Base-by-base conservation (phyloP, 768 basidiomycete species). In the Amanita rubescens region DNA sequence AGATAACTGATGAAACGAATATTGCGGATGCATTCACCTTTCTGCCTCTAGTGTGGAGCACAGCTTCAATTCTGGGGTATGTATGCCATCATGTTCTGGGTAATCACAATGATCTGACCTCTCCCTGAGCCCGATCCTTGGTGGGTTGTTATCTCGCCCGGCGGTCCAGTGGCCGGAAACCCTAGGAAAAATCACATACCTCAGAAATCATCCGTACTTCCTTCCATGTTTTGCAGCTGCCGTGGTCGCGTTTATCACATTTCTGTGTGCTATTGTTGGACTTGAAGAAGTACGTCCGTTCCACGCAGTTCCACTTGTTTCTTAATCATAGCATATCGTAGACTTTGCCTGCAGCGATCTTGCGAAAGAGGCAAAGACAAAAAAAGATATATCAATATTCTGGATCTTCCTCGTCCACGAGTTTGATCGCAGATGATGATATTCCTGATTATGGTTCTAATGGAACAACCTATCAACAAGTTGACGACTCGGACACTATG, bases 1-100 rank as follows among this genome's bases (percentile, higher is more conserved):
- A 3, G 78, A 72, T 70, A 8, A 72, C 70, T 2, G 71, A 72
- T 51, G 49, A 62, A 14, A 68, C 73, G 8, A 75, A 74, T 57
- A 63, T 69, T 17, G 71, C 67, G 1, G 70, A 73, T 49, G 72
- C 71, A 0, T 71, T 65, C 54, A 65, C 69, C 0, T 51, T 67
- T 10, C 61, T 65, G 25, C 69, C 68, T 8, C 54, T 72, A 11
- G 65, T 69, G 53, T 73, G 71, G 72, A 67, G 64, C 34, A 6
- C 66, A 12, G 71, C 69, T 0, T 52, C 58, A 0, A 72, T 68
- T 1, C 49, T 67, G 9, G 71, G 61, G 69, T 71, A 42, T 17
- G 66, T 27, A 22, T n/a, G n/a, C n/a, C n/a, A 15, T 35, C 15
- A n/a, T 20, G 20, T n/a, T 14, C 19, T 34, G 8, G 24, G 19